Evolutionary conservation across 202 grass and related monocot genomes (phyloP), one percentile per base, ranked within the genome.

Genomic region (Carex arenaria): DNA sequence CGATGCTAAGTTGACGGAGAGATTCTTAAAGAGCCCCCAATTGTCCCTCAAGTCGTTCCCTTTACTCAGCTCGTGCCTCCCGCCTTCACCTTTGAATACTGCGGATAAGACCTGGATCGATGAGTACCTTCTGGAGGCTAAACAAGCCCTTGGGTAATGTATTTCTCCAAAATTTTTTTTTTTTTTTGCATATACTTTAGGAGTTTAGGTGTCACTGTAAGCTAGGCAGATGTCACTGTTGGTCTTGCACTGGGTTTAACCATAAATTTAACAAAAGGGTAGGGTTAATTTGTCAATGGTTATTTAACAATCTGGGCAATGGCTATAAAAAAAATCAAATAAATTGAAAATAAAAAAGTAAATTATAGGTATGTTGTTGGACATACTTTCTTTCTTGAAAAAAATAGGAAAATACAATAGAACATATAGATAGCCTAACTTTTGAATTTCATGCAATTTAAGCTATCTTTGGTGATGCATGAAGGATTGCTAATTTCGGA

Each of bases 61-160:
- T 51, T 89, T 99, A 11, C 89, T 99, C 54, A 95, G 91, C 47
- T 99, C 96, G 17, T 99, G 96, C 86, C 89, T 99, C 73, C 96
- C 96, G 26, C 88, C 93, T 40, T 66, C 91, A 40, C 93, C 87
- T 13, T 85, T 98, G 74, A 92, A 90, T 82, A 88, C 84, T 71
- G 91, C 91, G 19, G 96, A 99, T 76, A 85, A 66, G 51, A 90
- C 85, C 30, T 99, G 96, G 96, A 92, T 95, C 53, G 96, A 93
- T 47, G 93, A 99, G 89, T 99, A 99, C 81, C 91, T 99, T 68
- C 91, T 99, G 34, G 96, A 99, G 89, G 93, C 93, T 67, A 99
- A 95, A 86, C 96, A 99, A 90, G 96, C 96, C 43, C 93, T 95
- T 11, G 96, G 96, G n/a, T 82, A 82, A 81, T 64, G 40, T 15